These are phyloP conservation scores for Pseudocercospora vitis DNA, from an alignment of 2,329 filamentous ascomycete species.

Conservation along the genomic window DNA sequence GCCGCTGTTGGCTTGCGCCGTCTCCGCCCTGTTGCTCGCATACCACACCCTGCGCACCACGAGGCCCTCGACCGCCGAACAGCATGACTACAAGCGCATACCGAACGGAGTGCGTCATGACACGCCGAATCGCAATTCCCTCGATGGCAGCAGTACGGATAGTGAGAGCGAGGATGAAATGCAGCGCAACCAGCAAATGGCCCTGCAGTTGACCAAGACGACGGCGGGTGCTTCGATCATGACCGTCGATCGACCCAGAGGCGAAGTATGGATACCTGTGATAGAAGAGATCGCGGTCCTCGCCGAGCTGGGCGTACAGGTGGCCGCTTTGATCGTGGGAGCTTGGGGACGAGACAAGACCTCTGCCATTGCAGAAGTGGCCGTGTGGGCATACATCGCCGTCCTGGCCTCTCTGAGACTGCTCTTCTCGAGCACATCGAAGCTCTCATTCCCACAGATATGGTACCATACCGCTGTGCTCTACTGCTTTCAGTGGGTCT, in stretches of 20 bases:
- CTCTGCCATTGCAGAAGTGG: conserved; percentile 65
- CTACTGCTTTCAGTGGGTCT: conserved; percentile 80
- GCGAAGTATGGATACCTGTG: conserved; percentile 67
- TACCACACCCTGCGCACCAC: conserved; percentile 55
- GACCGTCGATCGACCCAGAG: conserved; percentile 72
- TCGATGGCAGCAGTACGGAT: conserved; percentile 30
- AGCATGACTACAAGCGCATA: conserved; percentile 53
- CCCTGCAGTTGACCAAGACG: conserved; percentile 56
- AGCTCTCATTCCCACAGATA: conserved; percentile 68
- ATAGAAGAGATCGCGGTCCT: conserved; percentile 74
- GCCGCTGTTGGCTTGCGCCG: conserved; percentile 67
- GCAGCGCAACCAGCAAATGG: conserved; percentile 57
- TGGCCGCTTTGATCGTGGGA: conserved; percentile 61
- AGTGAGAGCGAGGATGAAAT: conserved; percentile 53
- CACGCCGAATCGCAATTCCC: conserved; percentile 29
- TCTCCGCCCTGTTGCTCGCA: conserved; percentile 69
- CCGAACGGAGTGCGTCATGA: conserved; percentile 31
- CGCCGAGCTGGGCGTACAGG: conserved; percentile 69
- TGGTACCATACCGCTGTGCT: conserved; percentile 93
- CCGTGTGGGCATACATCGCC: conserved; percentile 79
- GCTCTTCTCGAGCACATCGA: conserved; percentile 58
- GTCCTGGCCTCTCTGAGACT: conserved; percentile 72
- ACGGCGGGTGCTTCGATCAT: conserved; percentile 57
- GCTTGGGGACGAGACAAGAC: conserved; percentile 59
- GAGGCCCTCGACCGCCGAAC: conserved; percentile 30